phyloP scores from a whole-genome alignment of 164 flowering plant species.

The Berberis vulgaris region DNA sequence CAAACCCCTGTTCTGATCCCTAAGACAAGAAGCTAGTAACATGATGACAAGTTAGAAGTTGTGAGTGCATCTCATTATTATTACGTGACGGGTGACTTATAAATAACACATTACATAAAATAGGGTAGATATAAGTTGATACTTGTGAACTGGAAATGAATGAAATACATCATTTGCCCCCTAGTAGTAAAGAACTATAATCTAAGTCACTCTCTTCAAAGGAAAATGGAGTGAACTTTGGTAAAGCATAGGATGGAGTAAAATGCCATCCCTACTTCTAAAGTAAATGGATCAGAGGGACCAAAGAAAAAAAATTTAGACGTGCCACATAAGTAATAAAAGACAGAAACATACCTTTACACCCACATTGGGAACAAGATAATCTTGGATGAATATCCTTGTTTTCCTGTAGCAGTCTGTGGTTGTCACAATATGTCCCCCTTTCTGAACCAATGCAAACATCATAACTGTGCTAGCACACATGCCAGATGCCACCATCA shows the following conservation, averaged over 20 bases:
- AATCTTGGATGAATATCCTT: slow-evolving; percentile 71
- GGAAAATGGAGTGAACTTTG: background rate
- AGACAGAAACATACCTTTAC: slow-evolving; percentile 14
- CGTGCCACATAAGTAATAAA: background rate
- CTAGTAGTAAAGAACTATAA: too few relatives aligned
- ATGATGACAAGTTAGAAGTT: too few relatives aligned
- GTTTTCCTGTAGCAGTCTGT: slow-evolving; percentile 96
- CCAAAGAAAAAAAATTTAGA: background rate
- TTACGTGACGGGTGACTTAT: too few relatives aligned
- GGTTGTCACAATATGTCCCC: slow-evolving; percentile 92
- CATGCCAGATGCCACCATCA: slow-evolving; percentile 93
- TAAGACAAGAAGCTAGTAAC: too few relatives aligned
- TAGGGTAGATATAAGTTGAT: too few relatives aligned
- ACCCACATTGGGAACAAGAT: slow-evolving; percentile 82
- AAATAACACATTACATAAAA: too few relatives aligned
- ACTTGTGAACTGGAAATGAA: too few relatives aligned
- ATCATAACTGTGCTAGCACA: slow-evolving; percentile 76
- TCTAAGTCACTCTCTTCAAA: too few relatives aligned
- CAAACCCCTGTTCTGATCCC: too few relatives aligned
- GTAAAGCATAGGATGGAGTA: background rate
- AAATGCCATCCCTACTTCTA: background rate
- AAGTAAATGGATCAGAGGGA: background rate
- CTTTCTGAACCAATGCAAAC: slow-evolving; percentile 88
- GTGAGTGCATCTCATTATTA: too few relatives aligned
- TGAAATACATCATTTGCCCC: too few relatives aligned